A percentile compares a stretch with the other conserved stretches of the same genome.
Evolutionary conservation across 2,329 filamentous ascomycete genomes (phyloP).

Genomic region (Aurifilum marmelostoma): DNA sequence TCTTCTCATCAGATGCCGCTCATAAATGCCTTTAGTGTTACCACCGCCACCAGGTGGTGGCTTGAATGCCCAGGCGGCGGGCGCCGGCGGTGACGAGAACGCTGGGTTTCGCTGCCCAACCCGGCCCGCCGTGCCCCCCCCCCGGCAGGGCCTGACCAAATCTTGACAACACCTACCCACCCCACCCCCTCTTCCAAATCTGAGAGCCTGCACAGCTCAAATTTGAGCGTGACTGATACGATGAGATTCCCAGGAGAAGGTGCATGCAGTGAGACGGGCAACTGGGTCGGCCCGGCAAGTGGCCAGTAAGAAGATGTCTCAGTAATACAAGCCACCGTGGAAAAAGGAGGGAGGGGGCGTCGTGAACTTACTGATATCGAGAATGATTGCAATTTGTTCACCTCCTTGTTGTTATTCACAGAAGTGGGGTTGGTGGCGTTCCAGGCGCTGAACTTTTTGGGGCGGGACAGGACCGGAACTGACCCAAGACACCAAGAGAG

Average conservation of each 20-base stretch:
- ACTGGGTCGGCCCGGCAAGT: conserved; percentile 2
- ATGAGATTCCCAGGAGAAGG: neutral
- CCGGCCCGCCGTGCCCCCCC: neutral
- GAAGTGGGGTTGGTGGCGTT: neutral
- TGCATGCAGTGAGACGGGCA: conserved; percentile 3
- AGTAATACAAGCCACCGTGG: neutral
- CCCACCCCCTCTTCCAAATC: neutral
- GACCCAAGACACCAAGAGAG: too few relatives aligned
- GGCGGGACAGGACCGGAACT: neutral
- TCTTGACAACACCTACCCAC: too few relatives aligned
- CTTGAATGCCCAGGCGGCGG: neutral
- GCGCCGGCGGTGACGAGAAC: neutral
- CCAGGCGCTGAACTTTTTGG: neutral
- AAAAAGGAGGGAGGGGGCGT: neutral
- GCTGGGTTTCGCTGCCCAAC: neutral
- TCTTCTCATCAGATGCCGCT: neutral
- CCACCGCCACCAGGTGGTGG: neutral
- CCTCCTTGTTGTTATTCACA: neutral
- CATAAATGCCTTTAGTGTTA: neutral
- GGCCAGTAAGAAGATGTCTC: neutral
- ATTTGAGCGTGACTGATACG: neutral
- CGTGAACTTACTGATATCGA: neutral
- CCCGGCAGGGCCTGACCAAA: neutral
- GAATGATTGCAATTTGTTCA: neutral
- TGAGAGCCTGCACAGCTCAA: neutral